These are phyloP conservation scores for Selaginella tamariscina DNA, from an alignment of 75 land plant species.

Conservation along the genomic window DNA sequence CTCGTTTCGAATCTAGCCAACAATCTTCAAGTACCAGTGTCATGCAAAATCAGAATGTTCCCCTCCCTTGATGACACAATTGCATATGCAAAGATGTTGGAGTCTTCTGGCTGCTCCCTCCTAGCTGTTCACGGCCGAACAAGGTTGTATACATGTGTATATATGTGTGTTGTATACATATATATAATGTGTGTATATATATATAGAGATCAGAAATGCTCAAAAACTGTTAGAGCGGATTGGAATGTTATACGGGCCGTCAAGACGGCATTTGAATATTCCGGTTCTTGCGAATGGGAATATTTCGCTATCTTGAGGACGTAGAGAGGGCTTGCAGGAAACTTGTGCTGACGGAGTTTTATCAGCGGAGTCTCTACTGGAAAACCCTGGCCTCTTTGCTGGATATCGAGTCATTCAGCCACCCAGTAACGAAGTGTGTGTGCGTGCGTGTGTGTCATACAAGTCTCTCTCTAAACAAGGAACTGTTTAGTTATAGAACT, in stretches of 20 bases:
- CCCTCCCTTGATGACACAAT: not conserved
- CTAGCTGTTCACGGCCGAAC: slow-evolving; percentile 8
- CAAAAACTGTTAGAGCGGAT: not conserved
- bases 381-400: slow-evolving; percentile 5
- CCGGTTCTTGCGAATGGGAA: slow-evolving; percentile 10
- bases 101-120: not conserved
- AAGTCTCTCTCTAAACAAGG: no score
- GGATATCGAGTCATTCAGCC: not conserved
- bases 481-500: no score
- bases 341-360: slow-evolving; percentile 2
- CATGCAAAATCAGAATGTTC: slow-evolving; percentile 6
- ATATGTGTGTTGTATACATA: no score
- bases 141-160: no score
- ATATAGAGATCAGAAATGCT: slow-evolving; percentile 5
- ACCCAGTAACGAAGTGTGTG: not conserved
- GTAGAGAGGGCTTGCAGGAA: not conserved
- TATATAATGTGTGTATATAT: no score
- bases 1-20: not conserved
- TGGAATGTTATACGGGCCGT: not conserved
- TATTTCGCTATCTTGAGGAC: not conserved
- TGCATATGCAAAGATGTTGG: slow-evolving; percentile 11
- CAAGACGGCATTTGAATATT: not conserved
- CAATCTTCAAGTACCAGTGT: slow-evolving; percentile 3
- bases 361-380: not conserved
- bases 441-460: no score